Base-by-base conservation (phyloP, 2,329 filamentous ascomycete species). In the Mycosphaerella sp. region DNA sequence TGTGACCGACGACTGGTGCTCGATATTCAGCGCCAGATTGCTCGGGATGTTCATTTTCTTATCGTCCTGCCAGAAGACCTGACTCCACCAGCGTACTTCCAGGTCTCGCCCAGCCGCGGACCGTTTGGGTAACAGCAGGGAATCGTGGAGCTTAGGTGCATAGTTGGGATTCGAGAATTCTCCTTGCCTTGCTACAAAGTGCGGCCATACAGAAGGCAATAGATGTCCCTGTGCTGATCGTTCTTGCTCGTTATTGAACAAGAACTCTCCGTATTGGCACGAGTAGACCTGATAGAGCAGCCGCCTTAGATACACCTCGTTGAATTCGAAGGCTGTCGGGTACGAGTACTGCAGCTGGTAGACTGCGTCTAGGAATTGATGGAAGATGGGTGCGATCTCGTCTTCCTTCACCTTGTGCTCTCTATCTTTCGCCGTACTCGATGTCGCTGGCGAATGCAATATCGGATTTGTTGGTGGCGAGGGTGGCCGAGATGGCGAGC, bases 251-350 rank as follows among this genome's bases (percentile, higher is more conserved):
- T 83, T 95, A 73, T 98, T 96, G 72, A 88, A 95, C 4, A 98
- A 78, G 69, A 98, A 98, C 0, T 92, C 96, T 44, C 93, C 93
- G 60, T 96, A 98, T 69, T 98, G 93, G 62, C 91, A 95, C 0
- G 92, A 92, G 68, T 97, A 92, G 1, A 95, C 80, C 69, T 98
- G 93, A 67, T 97, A 98, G 1, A 97, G 77, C 2, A 98, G 76
- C 17, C 93, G 83, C 26, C 89, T 81, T 6, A 98, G 75, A 70
- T 98, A 97, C 4, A 92, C 84, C 69, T 97, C 93, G 62, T 95
- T 97, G 72, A 90, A 98, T 69, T 98, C 92, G 67, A 98, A 98
- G 0, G 91, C 85, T 6, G 83, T 87, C 0, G 90, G 90, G 64
- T 92, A 78, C 68, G 97, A 93, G 57, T 87, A 79, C 23, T 95